Conservation (phyloP, 2,329 filamentous ascomycete genomes). For the Didymella pinodella region DNA sequence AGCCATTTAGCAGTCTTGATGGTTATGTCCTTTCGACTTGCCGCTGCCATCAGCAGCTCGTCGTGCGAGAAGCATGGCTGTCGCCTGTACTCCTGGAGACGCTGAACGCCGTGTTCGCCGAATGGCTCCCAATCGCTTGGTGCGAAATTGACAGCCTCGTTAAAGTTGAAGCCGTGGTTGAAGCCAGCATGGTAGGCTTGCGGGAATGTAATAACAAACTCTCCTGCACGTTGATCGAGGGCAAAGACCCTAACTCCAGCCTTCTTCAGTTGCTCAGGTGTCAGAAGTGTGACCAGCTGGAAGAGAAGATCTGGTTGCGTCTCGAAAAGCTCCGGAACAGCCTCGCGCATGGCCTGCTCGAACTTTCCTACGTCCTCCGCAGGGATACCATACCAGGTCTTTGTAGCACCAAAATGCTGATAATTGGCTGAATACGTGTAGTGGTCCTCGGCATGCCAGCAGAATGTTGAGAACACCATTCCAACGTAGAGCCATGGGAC, state of each 20-base stretch:
- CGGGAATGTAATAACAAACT: conserved; percentile 96
- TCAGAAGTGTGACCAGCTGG: conserved; percentile 94
- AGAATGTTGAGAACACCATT: conserved; percentile 99
- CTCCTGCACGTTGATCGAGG: conserved; percentile 92
- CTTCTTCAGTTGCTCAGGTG: conserved; percentile 90
- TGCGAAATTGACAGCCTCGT: conserved; percentile 98
- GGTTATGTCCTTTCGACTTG: conserved; percentile 73
- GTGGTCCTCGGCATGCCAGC: conserved; percentile 99
- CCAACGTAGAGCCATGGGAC: conserved; percentile 99
- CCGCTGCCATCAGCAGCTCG: conserved; percentile 89
- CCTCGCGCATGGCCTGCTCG: conserved; percentile 91
- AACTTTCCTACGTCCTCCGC: conserved; percentile 94
- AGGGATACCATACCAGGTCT: conserved; percentile 99
- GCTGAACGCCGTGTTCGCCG: conserved; percentile 83
- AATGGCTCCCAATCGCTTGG: conserved; percentile 94
- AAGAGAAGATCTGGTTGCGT: conserved; percentile 96
- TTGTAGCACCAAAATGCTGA: conserved; percentile 96
- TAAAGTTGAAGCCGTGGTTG: conserved; percentile 98
- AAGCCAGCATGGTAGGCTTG: conserved; percentile 98
- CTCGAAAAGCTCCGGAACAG: conserved; percentile 95
- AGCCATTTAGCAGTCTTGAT: conserved; percentile 97
- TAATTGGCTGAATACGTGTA: conserved; percentile 98
- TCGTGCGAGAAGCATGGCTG: conserved; percentile 98
- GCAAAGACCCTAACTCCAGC: conserved; percentile 93
- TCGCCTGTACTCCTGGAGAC: conserved; percentile 84